Evolutionary conservation across 345 rosid species (phyloP).

Genomic region (Brassica nigra): DNA sequence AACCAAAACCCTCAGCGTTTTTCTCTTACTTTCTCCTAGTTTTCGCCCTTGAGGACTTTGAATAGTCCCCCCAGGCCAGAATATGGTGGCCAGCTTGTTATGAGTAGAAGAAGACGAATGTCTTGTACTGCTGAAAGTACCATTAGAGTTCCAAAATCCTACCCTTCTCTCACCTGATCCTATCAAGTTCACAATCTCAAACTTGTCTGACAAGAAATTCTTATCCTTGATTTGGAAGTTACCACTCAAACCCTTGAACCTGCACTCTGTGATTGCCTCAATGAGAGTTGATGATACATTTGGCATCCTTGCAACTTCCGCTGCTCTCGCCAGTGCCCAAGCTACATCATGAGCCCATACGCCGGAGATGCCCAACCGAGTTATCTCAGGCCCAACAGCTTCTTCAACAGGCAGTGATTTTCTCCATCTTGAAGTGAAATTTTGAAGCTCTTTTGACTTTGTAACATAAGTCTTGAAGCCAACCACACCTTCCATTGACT

Average conservation of each 20-base stretch:
- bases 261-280: conserved; percentile 26
- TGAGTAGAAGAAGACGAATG: conserved; percentile 13
- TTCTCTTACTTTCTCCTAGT: neutral
- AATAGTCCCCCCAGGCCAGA: conserved; percentile 47
- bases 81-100: conserved; percentile 26
- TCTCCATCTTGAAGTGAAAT: conserved; percentile 42
- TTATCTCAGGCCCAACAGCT: neutral
- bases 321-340: conserved; percentile 38
- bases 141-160: conserved; percentile 40
- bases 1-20: conserved; percentile 42
- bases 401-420: neutral
- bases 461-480: conserved; percentile 45
- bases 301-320: conserved; percentile 11
- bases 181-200: conserved; percentile 46
- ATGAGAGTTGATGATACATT: conserved; percentile 30
- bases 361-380: conserved; percentile 19
- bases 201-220: conserved; percentile 21
- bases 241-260: conserved; percentile 44
- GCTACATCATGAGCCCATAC: conserved; percentile 45
- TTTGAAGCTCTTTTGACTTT: conserved; percentile 36
- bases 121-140: conserved; percentile 29
- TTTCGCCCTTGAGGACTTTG: conserved; percentile 25
- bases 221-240: conserved; percentile 27
- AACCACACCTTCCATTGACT: conserved; percentile 48
- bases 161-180: conserved; percentile 37